Evolutionary conservation across 192 early-diverging fungal species (phyloP).

Genomic region (Backusella mclennaniae): DNA sequence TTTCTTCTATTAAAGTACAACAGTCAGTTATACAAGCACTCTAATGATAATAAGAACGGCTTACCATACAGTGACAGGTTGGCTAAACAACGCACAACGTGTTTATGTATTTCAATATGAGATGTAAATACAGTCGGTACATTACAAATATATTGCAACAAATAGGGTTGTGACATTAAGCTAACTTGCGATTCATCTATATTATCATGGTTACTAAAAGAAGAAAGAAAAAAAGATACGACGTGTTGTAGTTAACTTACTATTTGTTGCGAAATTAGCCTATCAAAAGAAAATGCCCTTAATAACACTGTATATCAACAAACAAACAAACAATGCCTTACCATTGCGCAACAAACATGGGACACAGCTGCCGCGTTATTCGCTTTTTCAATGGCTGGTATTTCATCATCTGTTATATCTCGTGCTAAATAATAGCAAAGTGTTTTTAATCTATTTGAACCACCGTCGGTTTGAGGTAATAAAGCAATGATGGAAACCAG

Average conservation of each 20-base stretch:
- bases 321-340: conserved; percentile 1
- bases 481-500: conserved; percentile 19
- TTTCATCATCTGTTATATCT: neutral
- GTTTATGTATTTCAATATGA: conserved; percentile 53
- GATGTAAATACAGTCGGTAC: conserved; percentile 37
- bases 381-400: neutral
- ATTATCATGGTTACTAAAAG: neutral
- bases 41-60: neutral
- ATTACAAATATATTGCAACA: conserved; percentile 44
- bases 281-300: neutral
- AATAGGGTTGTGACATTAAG: conserved; percentile 48
- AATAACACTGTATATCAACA: neutral
- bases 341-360: conserved; percentile 54
- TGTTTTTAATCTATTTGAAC: neutral
- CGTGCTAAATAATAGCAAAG: neutral
- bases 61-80: conserved; percentile 56
- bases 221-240: neutral
- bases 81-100: conserved; percentile 52
- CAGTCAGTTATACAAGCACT: neutral
- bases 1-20: conserved; percentile 17
- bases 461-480: neutral
- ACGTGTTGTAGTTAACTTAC: conserved; percentile 20
- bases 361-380: conserved; percentile 39
- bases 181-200: conserved; percentile 44
- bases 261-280: conserved; percentile 60